phyloP scores from a whole-genome alignment of 345 rosid species.

The Boechera divaricarpa region DNA sequence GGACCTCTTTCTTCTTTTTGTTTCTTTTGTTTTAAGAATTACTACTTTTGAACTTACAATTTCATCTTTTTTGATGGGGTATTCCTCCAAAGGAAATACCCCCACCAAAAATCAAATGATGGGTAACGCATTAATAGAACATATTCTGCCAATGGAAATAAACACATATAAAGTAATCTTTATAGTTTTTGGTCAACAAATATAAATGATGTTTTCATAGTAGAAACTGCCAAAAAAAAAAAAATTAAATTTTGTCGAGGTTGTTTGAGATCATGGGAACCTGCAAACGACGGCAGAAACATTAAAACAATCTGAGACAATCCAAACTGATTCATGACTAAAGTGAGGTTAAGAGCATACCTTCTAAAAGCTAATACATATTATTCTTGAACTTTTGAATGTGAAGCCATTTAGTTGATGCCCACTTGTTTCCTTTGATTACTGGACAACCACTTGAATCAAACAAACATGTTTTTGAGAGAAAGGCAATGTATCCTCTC shows the following conservation, averaged over 20 bases:
- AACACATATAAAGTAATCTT: background rate
- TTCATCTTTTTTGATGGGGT: too few species aligned
- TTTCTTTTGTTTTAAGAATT: too few species aligned
- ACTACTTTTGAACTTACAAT: background rate
- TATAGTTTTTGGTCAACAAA: background rate
- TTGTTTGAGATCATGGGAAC: slow-evolving; percentile 1
- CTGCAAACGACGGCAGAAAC: slow-evolving; percentile 4
- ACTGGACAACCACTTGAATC: slow-evolving; percentile 81
- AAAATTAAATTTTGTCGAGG: background rate
- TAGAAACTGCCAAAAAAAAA: too few species aligned
- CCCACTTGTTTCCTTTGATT: slow-evolving; percentile 89
- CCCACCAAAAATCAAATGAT: too few species aligned
- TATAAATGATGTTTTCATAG: background rate
- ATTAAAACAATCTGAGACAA: slow-evolving; percentile 13
- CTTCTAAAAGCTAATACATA: background rate
- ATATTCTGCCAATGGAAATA: background rate
- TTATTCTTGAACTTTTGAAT: slow-evolving; percentile 54
- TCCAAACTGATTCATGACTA: background rate
- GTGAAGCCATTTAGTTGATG: slow-evolving; percentile 87
- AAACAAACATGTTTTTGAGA: slow-evolving; percentile 1
- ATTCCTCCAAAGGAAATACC: background rate
- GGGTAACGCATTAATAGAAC: background rate
- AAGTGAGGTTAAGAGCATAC: slow-evolving; percentile 11
- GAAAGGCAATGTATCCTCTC: background rate
- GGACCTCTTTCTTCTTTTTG: background rate